Evolutionary conservation across 2,329 filamentous ascomycete species (phyloP), one percentile per base, ranked within the genome.

Genomic region (Cytospora piceae): DNA sequence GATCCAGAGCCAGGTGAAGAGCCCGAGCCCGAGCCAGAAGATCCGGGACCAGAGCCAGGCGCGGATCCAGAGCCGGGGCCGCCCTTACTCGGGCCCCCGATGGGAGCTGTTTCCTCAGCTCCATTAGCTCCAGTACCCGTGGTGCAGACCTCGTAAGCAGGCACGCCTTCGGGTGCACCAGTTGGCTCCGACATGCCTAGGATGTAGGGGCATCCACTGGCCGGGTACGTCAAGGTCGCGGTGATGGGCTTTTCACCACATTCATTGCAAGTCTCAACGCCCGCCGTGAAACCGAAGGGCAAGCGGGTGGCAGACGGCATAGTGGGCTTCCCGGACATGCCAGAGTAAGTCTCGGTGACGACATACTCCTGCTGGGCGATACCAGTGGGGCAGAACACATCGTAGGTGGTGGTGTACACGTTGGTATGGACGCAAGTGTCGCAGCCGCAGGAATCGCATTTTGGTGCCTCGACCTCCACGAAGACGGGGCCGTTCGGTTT

Each of bases 381-480:
- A 52, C 61, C 61, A n/a, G 61, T 63, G 31, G 61, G 61, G 61
- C 61, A 63, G 53, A 63, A 63, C 53, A 27, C 61, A 37, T 63
- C 61, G 61, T 63, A 63, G 14, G 61, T 63, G 39, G 61, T 63
- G 61, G 61, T 63, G 53, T 63, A 63, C 12, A 63, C 24, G 42
- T 57, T 63, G 55, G 53, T 63, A 53, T 63, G 61, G 1, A 55
- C 61, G 22, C 61, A 63, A 11, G 53, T 27, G 29, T 63, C 61
- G 22, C 61, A 63, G 52, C 61, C 61, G 42, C 61, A 63, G 39
- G 53, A 57, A 22, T 63, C 61, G n/a, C 61, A 63, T 39, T 57
- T 63, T 6, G 61, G 61, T 8, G 61, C 61, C 39, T 63, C 39
- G 17, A 63, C 61, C 11, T 51, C 29, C 6, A 63, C 58, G 49